phyloP scores from a whole-genome alignment of 306 rosid genomes.

The Cucurbita moschata region DNA sequence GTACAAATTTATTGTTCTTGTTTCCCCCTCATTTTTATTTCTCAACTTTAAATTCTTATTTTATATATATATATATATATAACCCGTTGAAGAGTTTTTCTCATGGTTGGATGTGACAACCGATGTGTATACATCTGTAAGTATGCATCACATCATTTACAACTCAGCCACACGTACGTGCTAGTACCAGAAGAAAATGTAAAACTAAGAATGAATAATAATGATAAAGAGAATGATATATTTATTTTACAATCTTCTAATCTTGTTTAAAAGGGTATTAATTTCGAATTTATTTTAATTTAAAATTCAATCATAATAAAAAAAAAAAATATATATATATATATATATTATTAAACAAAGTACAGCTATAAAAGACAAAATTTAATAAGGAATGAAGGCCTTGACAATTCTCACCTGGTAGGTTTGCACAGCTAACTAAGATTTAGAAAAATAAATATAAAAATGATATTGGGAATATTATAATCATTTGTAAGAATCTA shows the following conservation, averaged over 20 bases:
- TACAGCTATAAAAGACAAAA: neutral
- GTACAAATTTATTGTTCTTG: neutral
- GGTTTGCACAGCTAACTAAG: neutral
- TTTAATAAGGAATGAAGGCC: neutral
- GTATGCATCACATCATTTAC: too few species aligned
- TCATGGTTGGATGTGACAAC: neutral
- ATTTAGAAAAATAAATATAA: neutral
- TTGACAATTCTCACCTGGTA: neutral
- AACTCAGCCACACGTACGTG: too few species aligned
- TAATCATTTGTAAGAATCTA: neutral
- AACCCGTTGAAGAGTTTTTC: neutral
- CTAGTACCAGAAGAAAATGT: too few species aligned
- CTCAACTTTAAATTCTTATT: too few species aligned
- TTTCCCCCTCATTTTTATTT: neutral
- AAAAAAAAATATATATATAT: neutral
- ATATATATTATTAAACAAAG: neutral
- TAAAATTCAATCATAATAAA: neutral
- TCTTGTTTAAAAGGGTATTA: neutral
- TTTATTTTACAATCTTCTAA: neutral
- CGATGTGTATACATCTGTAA: too few species aligned
- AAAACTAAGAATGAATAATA: too few species aligned
- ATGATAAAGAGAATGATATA: too few species aligned
- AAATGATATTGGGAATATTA: neutral
- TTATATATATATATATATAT: too few species aligned
- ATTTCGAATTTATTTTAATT: neutral